Percentiles rank a stretch among this genome's conserved stretches.
phyloP scores from a whole-genome alignment of 2,329 filamentous ascomycete species.

The Aureobasidium sp. region DNA sequence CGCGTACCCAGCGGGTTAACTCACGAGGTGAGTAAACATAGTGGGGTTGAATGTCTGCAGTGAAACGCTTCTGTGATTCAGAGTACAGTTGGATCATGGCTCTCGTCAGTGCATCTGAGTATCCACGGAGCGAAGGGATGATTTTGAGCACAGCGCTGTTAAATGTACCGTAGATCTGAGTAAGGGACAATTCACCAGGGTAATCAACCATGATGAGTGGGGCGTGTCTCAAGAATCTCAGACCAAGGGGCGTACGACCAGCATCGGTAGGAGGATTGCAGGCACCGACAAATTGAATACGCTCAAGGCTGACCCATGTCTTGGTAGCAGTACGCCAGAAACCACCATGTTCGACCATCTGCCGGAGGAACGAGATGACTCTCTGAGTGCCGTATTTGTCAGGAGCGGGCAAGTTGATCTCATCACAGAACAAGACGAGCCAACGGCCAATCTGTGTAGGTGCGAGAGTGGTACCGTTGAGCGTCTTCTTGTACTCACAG shows the following conservation, averaged over 20 bases:
- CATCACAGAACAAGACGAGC: conserved; percentile 98
- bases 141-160: conserved; percentile 95
- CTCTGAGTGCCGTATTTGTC: conserved; percentile 97
- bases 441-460: conserved; percentile 95
- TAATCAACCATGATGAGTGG: conserved; percentile 99
- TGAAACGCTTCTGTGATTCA: conserved; percentile 90
- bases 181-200: conserved; percentile 86
- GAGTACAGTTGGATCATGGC: conserved; percentile 97
- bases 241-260: conserved; percentile 87
- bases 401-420: conserved; percentile 96
- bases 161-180: conserved; percentile 98
- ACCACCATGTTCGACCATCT: conserved; percentile 96
- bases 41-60: conserved; percentile 92
- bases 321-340: conserved; percentile 99
- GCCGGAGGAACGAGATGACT: conserved; percentile 92
- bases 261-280: conserved; percentile 98
- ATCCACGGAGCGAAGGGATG: conserved; percentile 87
- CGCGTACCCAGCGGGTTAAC: conserved; percentile 92
- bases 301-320: conserved; percentile 93
- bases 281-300: conserved; percentile 97
- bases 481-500: conserved; percentile 98
- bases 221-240: conserved; percentile 89
- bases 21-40: conserved; percentile 99
- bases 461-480: conserved; percentile 91
- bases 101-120: conserved; percentile 86